Percentiles rank a stretch among this genome's conserved stretches.
Conservation (phyloP, 1,139 yeast species). For the Candida pseudoviswanathii region DNA sequence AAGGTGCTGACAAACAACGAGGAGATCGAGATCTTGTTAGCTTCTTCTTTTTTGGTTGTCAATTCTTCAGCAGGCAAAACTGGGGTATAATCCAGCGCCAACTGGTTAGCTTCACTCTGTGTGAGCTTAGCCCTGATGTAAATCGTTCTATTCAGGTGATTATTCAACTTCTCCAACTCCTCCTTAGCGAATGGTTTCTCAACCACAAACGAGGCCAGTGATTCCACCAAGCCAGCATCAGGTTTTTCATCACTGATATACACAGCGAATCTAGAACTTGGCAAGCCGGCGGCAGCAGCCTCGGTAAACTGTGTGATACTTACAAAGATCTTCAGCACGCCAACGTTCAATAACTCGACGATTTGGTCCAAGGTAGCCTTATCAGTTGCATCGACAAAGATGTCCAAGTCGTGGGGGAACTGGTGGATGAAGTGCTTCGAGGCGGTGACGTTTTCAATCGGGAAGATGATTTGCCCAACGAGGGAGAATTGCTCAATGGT, state of each 20-base stretch:
- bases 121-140: conserved; percentile 29
- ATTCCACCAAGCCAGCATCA: conserved; percentile 17
- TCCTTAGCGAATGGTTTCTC: conserved; percentile 18
- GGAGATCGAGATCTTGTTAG: conserved; percentile 46
- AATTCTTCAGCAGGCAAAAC: conserved; percentile 45
- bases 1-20: conserved; percentile 57
- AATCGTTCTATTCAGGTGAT: conserved; percentile 47
- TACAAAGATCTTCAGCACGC: conserved; percentile 58
- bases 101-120: conserved; percentile 30
- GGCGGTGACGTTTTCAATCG: conserved; percentile 28
- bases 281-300: conserved; percentile 55
- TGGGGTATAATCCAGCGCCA: conserved; percentile 50
- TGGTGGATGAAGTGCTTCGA: conserved; percentile 39
- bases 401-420: conserved; percentile 35
- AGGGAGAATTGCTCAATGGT: conserved; percentile 32
- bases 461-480: conserved; percentile 42
- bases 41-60: conserved; percentile 39
- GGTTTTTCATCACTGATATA: conserved; percentile 22
- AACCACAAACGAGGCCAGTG: conserved; percentile 28
- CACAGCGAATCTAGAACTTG: conserved; percentile 58
- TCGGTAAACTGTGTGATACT: conserved; percentile 31
- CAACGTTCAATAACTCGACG: conserved; percentile 65
- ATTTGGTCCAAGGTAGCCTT: conserved; percentile 39
- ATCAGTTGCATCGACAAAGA: conserved; percentile 37
- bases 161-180: conserved; percentile 21